Conservation (phyloP, 495 filamentous ascomycete species). For the Collariella sp. region DNA sequence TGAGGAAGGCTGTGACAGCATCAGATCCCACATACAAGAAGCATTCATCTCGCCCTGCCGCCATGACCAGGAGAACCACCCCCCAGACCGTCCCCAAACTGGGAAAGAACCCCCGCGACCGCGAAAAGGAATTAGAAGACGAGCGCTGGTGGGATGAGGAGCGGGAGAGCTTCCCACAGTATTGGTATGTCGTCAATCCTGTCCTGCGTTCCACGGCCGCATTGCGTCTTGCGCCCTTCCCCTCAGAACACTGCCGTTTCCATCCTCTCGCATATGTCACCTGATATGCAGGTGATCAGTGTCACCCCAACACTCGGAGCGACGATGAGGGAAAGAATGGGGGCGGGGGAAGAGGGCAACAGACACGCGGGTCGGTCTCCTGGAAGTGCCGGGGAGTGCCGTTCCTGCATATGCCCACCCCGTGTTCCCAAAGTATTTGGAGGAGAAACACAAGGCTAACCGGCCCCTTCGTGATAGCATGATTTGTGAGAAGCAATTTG, state of each 20-base stretch:
- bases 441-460: slow-evolving; percentile 7
- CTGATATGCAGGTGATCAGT: slow-evolving; percentile 35
- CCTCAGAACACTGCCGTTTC: slow-evolving; percentile 26
- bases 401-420: slow-evolving; percentile 40
- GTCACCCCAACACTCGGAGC: slow-evolving; percentile 21
- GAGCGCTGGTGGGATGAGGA: slow-evolving; percentile 42
- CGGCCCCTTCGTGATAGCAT: slow-evolving; percentile 33
- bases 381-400: slow-evolving; percentile 10
- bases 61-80: slow-evolving; percentile 32
- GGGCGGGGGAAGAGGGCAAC: not conserved
- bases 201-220: slow-evolving; percentile 11
- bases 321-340: not conserved
- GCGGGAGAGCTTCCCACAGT: slow-evolving; percentile 44
- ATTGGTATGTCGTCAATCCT: slow-evolving; percentile 34
- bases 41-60: slow-evolving; percentile 30
- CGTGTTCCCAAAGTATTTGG: too few relatives aligned
- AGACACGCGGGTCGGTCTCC: not conserved
- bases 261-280: slow-evolving; percentile 33
- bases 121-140: slow-evolving; percentile 39
- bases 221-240: slow-evolving; percentile 7
- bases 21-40: slow-evolving; percentile 28
- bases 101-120: slow-evolving; percentile 36
- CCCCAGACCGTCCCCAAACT: slow-evolving; percentile 34
- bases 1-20: slow-evolving; percentile 34
- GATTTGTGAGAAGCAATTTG: slow-evolving; percentile 46